Conservation (phyloP, 208 protist species). For the Herpetomonas muscarum region DNA sequence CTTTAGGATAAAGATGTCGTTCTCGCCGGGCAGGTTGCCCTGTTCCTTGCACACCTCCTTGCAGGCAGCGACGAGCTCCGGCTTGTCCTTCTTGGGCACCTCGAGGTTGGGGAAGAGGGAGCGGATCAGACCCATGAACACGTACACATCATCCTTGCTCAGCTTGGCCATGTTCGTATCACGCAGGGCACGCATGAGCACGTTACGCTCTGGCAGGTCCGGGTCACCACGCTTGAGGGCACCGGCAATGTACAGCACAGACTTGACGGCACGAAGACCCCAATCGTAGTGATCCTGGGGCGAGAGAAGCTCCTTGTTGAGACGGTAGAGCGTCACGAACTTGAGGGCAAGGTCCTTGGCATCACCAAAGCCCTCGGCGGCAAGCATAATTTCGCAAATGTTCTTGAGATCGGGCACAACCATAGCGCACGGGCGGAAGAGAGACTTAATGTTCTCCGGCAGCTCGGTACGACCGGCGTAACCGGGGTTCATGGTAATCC, state of each 20-base stretch:
- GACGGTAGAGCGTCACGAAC: slow-evolving; percentile 97
- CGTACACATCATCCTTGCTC: slow-evolving; percentile 96
- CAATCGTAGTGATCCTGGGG: slow-evolving; percentile 99
- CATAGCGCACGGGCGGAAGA: slow-evolving; percentile 98
- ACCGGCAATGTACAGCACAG: slow-evolving; percentile 97
- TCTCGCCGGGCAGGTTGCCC: slow-evolving; percentile 93
- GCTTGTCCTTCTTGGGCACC: slow-evolving; percentile 93
- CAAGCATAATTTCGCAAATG: slow-evolving; percentile 99
- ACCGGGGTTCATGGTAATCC: slow-evolving; percentile 98
- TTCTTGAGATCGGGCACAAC: slow-evolving; percentile 97
- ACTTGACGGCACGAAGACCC: slow-evolving; percentile 98
- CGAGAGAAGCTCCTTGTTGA: slow-evolving; percentile 96
- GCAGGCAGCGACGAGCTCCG: slow-evolving; percentile 87
- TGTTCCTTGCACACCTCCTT: slow-evolving; percentile 88
- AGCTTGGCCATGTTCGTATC: slow-evolving; percentile 98
- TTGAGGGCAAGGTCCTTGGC: slow-evolving; percentile 97
- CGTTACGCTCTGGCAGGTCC: slow-evolving; percentile 92
- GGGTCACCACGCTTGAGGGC: slow-evolving; percentile 95
- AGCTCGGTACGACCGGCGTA: slow-evolving; percentile 97
- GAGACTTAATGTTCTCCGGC: slow-evolving; percentile 96
- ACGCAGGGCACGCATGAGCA: slow-evolving; percentile 96
- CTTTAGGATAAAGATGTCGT: slow-evolving; percentile 98
- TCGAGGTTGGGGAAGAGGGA: slow-evolving; percentile 97
- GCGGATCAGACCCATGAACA: slow-evolving; percentile 97
- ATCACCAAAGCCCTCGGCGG: slow-evolving; percentile 95